Evolutionary conservation across 176 grass and related monocot genomes (phyloP), one percentile per base, ranked within the genome.

Genomic region (Hyparrhenia diplandra): DNA sequence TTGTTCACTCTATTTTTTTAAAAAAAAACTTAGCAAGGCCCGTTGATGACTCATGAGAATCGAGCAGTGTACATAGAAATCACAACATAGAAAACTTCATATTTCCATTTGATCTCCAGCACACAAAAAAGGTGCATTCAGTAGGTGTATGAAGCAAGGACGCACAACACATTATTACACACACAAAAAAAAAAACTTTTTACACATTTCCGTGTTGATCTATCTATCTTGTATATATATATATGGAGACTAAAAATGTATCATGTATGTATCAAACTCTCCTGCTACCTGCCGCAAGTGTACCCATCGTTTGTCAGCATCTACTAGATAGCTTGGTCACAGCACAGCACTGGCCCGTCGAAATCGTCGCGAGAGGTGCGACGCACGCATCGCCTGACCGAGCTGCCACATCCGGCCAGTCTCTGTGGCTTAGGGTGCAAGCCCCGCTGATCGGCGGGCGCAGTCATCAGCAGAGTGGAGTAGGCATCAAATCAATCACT

Each of bases 391-490:
- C n/a, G n/a, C n/a, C n/a, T n/a, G n/a, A n/a, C n/a, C n/a, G n/a
- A n/a, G n/a, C n/a, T n/a, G n/a, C n/a, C n/a, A 41, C 79, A 47
- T 69, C 64, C 42, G 78, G 12, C 36, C 13, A 36, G 40, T 16
- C 10, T 59, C 57, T 43, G n/a, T 75, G 75, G 60, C 80, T 79
- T 80, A 24, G 49, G 64, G 78, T 69, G 69, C 62, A 88, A 88
- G 76, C 47, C 59, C 82, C 21, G 69, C 67, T 36, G 75, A 79
- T 62, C 42, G 45, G n/a, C 32, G 21, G 47, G 64, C n/a, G 64
- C 64, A 69, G 64, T 80, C 77, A 52, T 8, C n/a, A n/a, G n/a
- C n/a, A 27, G 39, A 59, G 74, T 7, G 28, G 34, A 27, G 69
- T 55, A 63, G 60, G 84, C 70, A 71, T n/a, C n/a, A n/a, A n/a